A percentile compares a stretch with the other conserved stretches of the same genome.
Evolutionary conservation across 495 filamentous ascomycete species (phyloP).

Genomic region (Aspergillus coremiiformis): DNA sequence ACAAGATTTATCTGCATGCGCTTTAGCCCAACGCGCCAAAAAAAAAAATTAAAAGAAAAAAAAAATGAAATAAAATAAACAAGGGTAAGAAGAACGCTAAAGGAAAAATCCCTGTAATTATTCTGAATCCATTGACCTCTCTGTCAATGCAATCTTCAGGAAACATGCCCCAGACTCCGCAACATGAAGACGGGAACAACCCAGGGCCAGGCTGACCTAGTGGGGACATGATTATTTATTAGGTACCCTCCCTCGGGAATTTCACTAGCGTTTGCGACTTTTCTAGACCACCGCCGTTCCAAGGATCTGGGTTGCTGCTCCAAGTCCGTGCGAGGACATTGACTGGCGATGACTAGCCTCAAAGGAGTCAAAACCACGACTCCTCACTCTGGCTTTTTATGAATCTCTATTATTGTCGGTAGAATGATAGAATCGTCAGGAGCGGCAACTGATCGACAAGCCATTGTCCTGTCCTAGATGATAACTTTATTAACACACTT

Average conservation of each 20-base stretch:
- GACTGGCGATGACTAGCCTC: too few relatives aligned
- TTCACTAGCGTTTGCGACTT: constrained; percentile 11
- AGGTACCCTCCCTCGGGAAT: constrained; percentile 3
- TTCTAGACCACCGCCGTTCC: constrained; percentile 31
- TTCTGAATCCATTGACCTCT: not conserved
- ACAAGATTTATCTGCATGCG: not conserved
- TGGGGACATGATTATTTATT: constrained; percentile 21
- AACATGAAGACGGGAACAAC: not conserved
- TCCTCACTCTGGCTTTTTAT: not conserved
- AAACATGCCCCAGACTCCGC: constrained; percentile 1
- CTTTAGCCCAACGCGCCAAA: not conserved
- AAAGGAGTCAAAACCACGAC: not conserved
- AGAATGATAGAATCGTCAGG: not conserved
- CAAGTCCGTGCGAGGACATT: constrained; percentile 5
- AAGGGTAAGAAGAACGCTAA: too few relatives aligned
- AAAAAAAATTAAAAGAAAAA: not conserved
- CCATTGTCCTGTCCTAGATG: not conserved
- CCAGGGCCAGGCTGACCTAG: constrained; percentile 16
- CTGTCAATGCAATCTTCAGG: not conserved
- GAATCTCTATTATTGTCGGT: not conserved
- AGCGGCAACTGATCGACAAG: constrained; percentile 5
- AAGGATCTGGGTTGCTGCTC: constrained; percentile 18
- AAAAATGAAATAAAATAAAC: too few relatives aligned
- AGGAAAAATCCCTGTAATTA: not conserved
- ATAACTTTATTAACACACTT: not conserved